Base-by-base conservation (phyloP, 1,139 yeast species). In the Pichia sp. region DNA sequence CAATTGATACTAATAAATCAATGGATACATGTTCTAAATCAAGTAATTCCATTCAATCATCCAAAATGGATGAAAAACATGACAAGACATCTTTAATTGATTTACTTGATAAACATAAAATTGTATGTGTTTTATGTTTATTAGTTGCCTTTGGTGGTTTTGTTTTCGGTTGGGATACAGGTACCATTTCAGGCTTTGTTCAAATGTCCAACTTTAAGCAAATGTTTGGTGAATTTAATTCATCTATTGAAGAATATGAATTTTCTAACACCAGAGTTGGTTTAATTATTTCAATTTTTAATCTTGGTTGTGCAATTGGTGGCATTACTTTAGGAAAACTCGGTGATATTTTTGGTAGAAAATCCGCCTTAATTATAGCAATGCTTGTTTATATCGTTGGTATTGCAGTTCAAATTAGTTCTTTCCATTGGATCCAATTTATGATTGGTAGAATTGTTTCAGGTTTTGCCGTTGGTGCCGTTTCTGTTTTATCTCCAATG, bases 91-190 rank as follows among this genome's bases (percentile, higher is more conserved):
- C 20, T 26, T 30, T 39, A 22, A 2, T 31, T 26, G 23, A 25
- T 4, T 22, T 43, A 3, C 29, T 46, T 11, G 22, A 8, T 7
- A 45, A 42, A 32, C 49, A 48, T 30, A 23, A 32, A 11, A 5
- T 37, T 26, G 51, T 47, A 6, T 37, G 41, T 3, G 9, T 49
- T 12, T 45, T 54, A 8, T 53, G 55, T 42, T 32, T 51, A 5
- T 41, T 53, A 26, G 54, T 53, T 36, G 51, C 86, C 48, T 78
- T 80, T 56, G 86, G 83, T 65, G 87, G 87, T 55, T 71, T 80
- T 57, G 76, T 81, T 48, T 82, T 73, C 61, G 89, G 89, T 50
- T 82, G 80, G 74, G 89, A 82, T 65, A 80, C 87, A 27, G 89
- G 89, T 65, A 79, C 87, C 53, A 82, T 82, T 57, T 76, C 84